Conservation (phyloP, 177 flowering plant species). For the Vitis hybrid region DNA sequence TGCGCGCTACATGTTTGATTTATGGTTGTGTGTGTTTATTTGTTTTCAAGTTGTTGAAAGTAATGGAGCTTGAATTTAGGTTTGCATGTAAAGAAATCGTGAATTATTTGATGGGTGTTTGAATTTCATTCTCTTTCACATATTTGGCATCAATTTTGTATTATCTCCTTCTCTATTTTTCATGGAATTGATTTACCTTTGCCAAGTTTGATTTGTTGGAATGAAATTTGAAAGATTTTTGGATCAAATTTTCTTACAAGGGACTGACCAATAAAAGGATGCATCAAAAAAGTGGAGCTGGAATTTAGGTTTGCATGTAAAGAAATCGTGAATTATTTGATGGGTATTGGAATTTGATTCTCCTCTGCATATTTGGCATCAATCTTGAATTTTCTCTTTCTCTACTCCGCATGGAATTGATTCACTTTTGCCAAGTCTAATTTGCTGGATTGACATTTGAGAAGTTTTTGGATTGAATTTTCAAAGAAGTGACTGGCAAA, state of each 20-base stretch:
- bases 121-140: not conserved
- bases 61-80: not conserved
- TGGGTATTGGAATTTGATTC: too few species aligned
- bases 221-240: not conserved
- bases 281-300: too few species aligned
- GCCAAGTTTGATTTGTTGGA: not conserved
- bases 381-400: too few species aligned
- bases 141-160: not conserved
- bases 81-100: not conserved
- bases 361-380: too few species aligned
- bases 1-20: not conserved
- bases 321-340: too few species aligned
- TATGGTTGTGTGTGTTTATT: not conserved
- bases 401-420: too few species aligned
- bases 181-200: not conserved
- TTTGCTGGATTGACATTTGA: too few species aligned
- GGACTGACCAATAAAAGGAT: not conserved
- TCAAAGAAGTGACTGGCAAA: too few species aligned
- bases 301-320: too few species aligned
- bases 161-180: not conserved
- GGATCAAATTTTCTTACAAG: not conserved
- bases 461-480: too few species aligned
- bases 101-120: too few species aligned
- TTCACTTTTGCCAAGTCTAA: too few species aligned
- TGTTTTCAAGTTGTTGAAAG: not conserved